Conservation (phyloP, 164 flowering plant species). For the Vitis riparia region DNA sequence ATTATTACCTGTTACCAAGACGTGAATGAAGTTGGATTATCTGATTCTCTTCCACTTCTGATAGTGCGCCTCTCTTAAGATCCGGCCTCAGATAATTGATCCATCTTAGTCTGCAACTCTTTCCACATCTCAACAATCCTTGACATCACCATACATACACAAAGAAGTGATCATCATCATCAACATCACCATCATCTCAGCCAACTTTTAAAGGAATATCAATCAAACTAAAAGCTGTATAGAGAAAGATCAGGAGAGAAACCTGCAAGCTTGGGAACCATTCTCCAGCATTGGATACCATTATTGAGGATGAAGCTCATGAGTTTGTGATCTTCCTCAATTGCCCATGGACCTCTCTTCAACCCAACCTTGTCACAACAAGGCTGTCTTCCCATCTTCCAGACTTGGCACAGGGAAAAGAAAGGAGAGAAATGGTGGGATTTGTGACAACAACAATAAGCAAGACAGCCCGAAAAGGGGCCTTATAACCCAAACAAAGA, state of each 20-base stretch:
- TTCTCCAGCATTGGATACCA: conserved; percentile 79
- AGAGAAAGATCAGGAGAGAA: not conserved
- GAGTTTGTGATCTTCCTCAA: conserved; percentile 83
- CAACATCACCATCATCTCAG: not conserved
- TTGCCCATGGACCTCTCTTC: conserved; percentile 82
- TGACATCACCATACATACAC: conserved; percentile 7
- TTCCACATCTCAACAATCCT: conserved; percentile 81
- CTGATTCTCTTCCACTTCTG: conserved; percentile 62
- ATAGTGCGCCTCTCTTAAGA: conserved; percentile 67
- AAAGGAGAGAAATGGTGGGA: not conserved
- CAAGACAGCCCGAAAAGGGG: conserved; percentile 8
- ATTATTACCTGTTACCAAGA: conserved; percentile 60
- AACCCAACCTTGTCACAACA: conserved; percentile 78
- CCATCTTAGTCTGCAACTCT: conserved; percentile 84
- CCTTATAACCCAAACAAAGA: conserved; percentile 41
- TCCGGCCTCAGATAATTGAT: conserved; percentile 80
- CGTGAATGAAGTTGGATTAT: conserved; percentile 68
- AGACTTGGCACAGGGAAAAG: not conserved
- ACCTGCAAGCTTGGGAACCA: conserved; percentile 86
- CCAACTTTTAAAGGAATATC: not conserved
- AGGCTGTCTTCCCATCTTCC: conserved; percentile 70
- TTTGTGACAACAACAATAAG: not conserved
- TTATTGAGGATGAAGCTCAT: conserved; percentile 70
- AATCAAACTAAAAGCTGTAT: not conserved
- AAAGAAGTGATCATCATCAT: not conserved